Evolutionary conservation across 164 flowering plant species (phyloP), one percentile per base, ranked within the genome.

Genomic region (Liriodendron chinense): DNA sequence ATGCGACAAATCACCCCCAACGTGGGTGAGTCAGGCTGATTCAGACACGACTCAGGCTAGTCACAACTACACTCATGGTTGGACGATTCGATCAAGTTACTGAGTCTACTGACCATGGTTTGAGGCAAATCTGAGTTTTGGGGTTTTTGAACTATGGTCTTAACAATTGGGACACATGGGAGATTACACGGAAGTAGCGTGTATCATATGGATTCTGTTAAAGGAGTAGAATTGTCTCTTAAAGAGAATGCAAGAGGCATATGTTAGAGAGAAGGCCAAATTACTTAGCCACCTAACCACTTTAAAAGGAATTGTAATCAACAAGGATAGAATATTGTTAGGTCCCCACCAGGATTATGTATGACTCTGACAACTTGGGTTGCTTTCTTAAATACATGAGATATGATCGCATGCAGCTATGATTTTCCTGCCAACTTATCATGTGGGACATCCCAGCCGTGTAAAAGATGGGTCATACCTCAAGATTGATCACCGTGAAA

Each of bases 201-300:
- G 12, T 16, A 53, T 53, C 16, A 53, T 12, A 53, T 53, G 59
- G 18, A 53, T 53, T 12, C 18, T 53, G 59, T 12, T 12, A 16
- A 53, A 16, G 59, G 59, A 53, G 59, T 16, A 53, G 13, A 12
- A 12, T 12, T 53, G 59, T 65, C 68, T 65, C 14, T 24, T 23
- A 67, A 67, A 34, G 47, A 14, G 7, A 26, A 26, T 65, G 68
- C 26, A 18, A 9, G 49, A 34, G 16, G 69, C 66, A 63, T 63
- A 13, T 53, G 24, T 22, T 63, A 63, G 24, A n/a, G 43, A 34
- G n/a, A 26, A 34, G 48, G 69, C 49, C 9, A 16, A 67, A 67
- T 47, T 6, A 34, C 69, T 28, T 20, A 28, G n/a, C 69, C 34
- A 67, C n/a, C 69, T 26, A 67, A 14, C 69, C 69, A 67, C 69